These are phyloP conservation scores for Candida maris DNA, from an alignment of 805 yeast species.

Conservation along the genomic window DNA sequence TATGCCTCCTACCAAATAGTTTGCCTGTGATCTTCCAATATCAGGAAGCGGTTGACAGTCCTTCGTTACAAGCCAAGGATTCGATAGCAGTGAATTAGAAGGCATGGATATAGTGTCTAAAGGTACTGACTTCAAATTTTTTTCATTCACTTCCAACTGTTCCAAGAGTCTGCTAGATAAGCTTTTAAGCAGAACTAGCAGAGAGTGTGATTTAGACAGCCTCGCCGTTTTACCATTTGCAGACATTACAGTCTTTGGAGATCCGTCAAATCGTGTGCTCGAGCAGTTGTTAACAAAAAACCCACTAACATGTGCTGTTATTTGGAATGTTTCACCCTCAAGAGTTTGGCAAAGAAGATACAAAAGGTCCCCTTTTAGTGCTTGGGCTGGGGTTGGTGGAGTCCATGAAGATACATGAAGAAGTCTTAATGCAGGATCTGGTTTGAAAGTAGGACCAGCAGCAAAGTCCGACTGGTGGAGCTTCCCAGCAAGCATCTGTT, in stretches of 20 bases:
- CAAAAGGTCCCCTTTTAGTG: slow-evolving; percentile 69
- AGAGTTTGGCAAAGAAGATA: slow-evolving; percentile 73
- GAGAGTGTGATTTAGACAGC: slow-evolving; percentile 42
- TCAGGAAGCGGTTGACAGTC: slow-evolving; percentile 41
- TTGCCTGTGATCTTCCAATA: slow-evolving; percentile 56
- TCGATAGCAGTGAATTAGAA: slow-evolving; percentile 52
- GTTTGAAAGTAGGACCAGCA: slow-evolving; percentile 29
- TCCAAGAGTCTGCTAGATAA: slow-evolving; percentile 61
- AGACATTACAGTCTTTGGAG: slow-evolving; percentile 33
- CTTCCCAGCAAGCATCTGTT: slow-evolving; percentile 13
- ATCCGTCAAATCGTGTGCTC: slow-evolving; percentile 65
- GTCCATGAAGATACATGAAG: slow-evolving; percentile 73
- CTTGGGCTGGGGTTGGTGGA: slow-evolving; percentile 69
- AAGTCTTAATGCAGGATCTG: slow-evolving; percentile 52
- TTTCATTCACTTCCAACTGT: slow-evolving; percentile 51
- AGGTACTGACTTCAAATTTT: slow-evolving; percentile 40
- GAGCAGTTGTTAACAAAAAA: slow-evolving; percentile 74
- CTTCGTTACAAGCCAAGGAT: slow-evolving; percentile 71
- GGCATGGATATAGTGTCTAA: slow-evolving; percentile 60
- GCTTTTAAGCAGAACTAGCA: slow-evolving; percentile 57
- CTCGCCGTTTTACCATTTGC: slow-evolving; percentile 29
- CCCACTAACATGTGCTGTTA: slow-evolving; percentile 78
- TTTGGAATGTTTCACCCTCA: slow-evolving; percentile 74
- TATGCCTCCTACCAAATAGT: slow-evolving; percentile 48
- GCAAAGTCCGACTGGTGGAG: slow-evolving; percentile 24